Evolutionary conservation across 1,284 basidiomycete genomes (phyloP).

Genomic region (Moesziomyces sp.): DNA sequence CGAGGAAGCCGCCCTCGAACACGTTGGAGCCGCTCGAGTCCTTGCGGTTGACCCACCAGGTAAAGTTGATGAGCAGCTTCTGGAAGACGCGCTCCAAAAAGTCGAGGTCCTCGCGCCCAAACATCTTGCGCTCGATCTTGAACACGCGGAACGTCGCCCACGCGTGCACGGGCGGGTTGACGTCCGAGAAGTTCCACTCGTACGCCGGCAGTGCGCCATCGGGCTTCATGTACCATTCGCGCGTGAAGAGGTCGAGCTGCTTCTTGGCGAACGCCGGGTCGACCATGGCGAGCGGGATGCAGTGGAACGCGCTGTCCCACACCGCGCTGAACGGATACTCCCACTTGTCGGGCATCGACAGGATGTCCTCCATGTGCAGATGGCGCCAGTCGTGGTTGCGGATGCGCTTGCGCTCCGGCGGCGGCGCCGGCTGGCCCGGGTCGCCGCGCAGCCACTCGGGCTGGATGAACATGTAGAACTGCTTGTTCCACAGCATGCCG

Average conservation of each 20-base stretch:
- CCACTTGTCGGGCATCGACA: conserved; percentile 99
- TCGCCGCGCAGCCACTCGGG: conserved; percentile 96
- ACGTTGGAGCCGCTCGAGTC: conserved; percentile 93
- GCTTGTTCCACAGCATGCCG: conserved; percentile 99
- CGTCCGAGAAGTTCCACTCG: conserved; percentile 98
- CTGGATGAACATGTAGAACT: conserved; percentile 95
- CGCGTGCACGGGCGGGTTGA: conserved; percentile 96
- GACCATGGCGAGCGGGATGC: conserved; percentile 93
- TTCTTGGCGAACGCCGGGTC: conserved; percentile 97
- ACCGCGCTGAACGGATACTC: conserved; percentile 72
- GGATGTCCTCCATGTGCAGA: conserved; percentile 91
- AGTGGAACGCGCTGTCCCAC: conserved; percentile 98
- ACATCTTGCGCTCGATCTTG: conserved; percentile 92
- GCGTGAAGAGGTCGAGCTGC: conserved; percentile 91
- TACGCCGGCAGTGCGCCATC: conserved; percentile 98
- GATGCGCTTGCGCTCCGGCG: conserved; percentile 84
- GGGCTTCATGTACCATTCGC: conserved; percentile 98
- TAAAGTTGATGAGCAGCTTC: conserved; percentile 95
- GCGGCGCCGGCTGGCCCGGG: conserved; percentile 91
- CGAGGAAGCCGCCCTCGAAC: conserved; percentile 97
- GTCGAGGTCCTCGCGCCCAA: conserved; percentile 86
- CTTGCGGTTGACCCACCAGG: conserved; percentile 99
- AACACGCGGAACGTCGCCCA: conserved; percentile 73
- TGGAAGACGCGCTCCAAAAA: conserved; percentile 99
- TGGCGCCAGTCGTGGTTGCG: conserved; percentile 83